A percentile compares a stretch with the other conserved stretches of the same genome.
Conservation (phyloP, 106 monocot genomes). For the Ottelia alismoides region DNA sequence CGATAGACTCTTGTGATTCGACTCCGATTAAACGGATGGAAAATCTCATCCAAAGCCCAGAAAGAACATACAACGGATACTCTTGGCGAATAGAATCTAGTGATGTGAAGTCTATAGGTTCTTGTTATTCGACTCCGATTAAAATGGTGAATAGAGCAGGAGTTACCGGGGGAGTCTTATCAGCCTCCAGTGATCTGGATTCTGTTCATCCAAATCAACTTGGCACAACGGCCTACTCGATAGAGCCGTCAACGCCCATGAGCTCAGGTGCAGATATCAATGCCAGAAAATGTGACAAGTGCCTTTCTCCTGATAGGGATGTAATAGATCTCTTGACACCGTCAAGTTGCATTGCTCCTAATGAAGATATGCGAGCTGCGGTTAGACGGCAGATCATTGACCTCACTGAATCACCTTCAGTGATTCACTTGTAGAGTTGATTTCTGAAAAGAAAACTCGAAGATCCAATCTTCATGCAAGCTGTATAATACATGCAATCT, state of each 20-base stretch:
- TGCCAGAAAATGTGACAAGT: neutral
- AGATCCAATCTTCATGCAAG: too few relatives aligned
- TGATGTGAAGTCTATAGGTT: too few relatives aligned
- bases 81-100: too few relatives aligned
- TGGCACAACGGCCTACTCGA: neutral
- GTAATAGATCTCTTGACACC: slow-evolving; percentile 63
- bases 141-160: too few relatives aligned
- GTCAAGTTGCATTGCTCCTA: slow-evolving; percentile 11
- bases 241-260: slow-evolving; percentile 10
- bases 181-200: too few relatives aligned
- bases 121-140: too few relatives aligned
- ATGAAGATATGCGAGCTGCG: slow-evolving; percentile 10
- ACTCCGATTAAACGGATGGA: too few relatives aligned
- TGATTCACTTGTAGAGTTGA: slow-evolving; percentile 32
- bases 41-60: too few relatives aligned
- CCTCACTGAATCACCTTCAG: slow-evolving; percentile 58
- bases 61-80: too few relatives aligned
- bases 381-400: slow-evolving; percentile 32
- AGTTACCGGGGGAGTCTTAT: too few relatives aligned
- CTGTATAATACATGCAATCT: neutral
- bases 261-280: slow-evolving; percentile 2
- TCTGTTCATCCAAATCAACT: too few relatives aligned
- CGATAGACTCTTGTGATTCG: too few relatives aligned
- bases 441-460: neutral
- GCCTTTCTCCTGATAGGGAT: slow-evolving; percentile 17